phyloP scores from a whole-genome alignment of 2,329 filamentous ascomycete species.

The Myrmaecium sp. region DNA sequence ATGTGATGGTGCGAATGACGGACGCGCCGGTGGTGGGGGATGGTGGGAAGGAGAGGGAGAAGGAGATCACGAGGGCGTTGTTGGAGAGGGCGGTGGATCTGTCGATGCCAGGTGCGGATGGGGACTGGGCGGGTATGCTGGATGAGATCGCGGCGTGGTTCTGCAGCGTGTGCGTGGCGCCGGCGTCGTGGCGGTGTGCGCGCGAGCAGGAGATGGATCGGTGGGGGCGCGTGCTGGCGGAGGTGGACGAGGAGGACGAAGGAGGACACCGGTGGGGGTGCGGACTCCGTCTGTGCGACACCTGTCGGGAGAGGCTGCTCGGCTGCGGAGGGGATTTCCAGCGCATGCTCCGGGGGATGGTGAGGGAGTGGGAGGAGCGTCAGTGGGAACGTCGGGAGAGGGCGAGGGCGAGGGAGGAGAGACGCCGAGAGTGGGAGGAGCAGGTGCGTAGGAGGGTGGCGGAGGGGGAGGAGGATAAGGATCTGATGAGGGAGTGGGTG shows the following conservation, averaged over 20 bases:
- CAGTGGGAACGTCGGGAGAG: background rate
- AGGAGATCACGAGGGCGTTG: no score
- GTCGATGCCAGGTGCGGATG: no score
- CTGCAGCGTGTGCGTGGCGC: conserved; percentile 21
- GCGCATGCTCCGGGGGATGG: conserved; percentile 7
- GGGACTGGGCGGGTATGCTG: background rate
- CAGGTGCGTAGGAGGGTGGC: no score
- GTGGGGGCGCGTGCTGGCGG: conserved; percentile 4
- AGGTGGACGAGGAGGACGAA: conserved; percentile 5
- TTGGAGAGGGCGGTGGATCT: no score
- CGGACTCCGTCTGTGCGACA: conserved; percentile 11
- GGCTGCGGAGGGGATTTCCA: conserved; percentile 5
- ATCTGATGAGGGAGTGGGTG: conserved; percentile 1
- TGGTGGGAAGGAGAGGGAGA: no score
- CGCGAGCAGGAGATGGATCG: conserved; percentile 4
- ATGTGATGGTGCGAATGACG: no score
- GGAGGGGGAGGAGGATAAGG: conserved; percentile 1
- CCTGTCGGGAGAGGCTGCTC: conserved; percentile 8
- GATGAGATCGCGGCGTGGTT: conserved; percentile 8
- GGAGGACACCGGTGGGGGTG: conserved; percentile 8
- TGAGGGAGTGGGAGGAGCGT: conserved; percentile 4
- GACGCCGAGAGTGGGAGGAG: no score
- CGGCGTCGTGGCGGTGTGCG: conserved; percentile 16
- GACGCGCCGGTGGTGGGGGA: no score
- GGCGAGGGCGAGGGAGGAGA: background rate